Evolutionary conservation across 164 flowering plant species (phyloP).

Genomic region (Akebia trifoliata): DNA sequence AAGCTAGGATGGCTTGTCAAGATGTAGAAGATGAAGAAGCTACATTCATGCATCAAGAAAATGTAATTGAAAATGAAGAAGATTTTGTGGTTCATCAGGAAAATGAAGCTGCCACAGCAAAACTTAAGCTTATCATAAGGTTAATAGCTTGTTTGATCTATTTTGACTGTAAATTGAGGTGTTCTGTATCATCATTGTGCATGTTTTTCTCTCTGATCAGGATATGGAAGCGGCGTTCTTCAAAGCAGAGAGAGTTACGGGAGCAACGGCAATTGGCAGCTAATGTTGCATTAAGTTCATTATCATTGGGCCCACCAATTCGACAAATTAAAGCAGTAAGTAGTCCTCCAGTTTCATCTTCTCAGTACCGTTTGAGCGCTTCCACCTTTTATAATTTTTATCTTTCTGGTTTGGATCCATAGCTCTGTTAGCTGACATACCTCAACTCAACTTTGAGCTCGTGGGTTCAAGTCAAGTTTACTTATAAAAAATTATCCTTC

Average conservation of each 20-base stretch:
- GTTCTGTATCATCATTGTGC: background rate
- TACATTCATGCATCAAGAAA: constrained; percentile 14
- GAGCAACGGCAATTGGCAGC: constrained; percentile 62
- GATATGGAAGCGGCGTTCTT: constrained; percentile 68
- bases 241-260: constrained; percentile 47
- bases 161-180: constrained; percentile 9
- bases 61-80: constrained; percentile 9
- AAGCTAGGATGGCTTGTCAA: constrained; percentile 16
- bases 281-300: constrained; percentile 61
- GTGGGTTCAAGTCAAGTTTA: too few relatives aligned
- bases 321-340: constrained; percentile 46
- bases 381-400: background rate
- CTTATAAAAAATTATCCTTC: too few relatives aligned
- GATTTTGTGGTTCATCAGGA: constrained; percentile 21
- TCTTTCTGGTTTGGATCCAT: too few relatives aligned
- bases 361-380: background rate
- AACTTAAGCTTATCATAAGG: constrained; percentile 79
- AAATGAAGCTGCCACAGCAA: constrained; percentile 63
- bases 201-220: constrained; percentile 33
- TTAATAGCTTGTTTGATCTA: constrained; percentile 16
- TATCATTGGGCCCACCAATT: constrained; percentile 74
- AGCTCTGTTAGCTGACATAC: too few relatives aligned
- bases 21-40: constrained; percentile 31
- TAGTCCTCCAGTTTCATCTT: background rate
- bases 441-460: too few relatives aligned